phyloP scores from a whole-genome alignment of 176 grass and related monocot genomes.

The Chrysopogon serrulatus region DNA sequence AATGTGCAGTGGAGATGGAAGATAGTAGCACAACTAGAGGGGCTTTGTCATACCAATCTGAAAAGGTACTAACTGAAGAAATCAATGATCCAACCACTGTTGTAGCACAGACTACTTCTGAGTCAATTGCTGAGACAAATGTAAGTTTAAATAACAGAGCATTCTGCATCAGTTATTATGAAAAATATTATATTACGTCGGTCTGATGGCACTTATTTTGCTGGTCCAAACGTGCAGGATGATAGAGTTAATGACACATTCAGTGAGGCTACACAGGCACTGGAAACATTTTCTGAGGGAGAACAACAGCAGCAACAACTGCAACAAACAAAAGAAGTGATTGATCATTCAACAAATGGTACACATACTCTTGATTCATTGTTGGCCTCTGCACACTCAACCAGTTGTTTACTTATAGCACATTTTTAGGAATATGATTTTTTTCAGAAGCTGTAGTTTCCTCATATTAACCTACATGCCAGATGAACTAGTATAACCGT shows the following conservation, averaged over 20 bases:
- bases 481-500: background rate
- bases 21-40: background rate
- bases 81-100: background rate
- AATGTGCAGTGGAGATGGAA: background rate
- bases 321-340: background rate
- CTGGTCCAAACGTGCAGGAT: constrained; percentile 27
- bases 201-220: background rate
- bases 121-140: background rate
- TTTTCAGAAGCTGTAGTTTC: background rate
- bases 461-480: background rate
- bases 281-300: background rate
- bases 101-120: background rate
- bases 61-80: constrained; percentile 10
- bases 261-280: background rate
- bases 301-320: constrained; percentile 10
- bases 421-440: background rate
- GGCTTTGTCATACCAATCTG: background rate
- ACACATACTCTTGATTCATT: constrained; percentile 8
- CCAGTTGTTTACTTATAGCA: background rate
- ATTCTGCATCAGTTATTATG: background rate
- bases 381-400: background rate
- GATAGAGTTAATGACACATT: background rate
- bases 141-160: constrained; percentile 34
- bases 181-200: background rate
- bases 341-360: constrained; percentile 35